Base-by-base conservation (phyloP, 2,329 filamentous ascomycete species). In the Mollisia scopiformis region DNA sequence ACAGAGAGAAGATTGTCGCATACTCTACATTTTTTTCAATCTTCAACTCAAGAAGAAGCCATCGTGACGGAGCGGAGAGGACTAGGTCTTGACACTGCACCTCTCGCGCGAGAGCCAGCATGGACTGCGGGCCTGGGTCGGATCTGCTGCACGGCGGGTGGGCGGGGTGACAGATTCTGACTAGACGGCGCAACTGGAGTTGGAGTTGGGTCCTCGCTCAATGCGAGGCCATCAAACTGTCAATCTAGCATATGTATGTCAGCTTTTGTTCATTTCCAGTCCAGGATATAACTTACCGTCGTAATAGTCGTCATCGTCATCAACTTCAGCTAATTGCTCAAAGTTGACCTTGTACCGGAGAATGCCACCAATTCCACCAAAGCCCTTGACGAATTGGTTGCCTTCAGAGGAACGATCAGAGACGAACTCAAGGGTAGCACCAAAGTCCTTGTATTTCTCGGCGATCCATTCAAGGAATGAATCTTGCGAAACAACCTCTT, bases 281-380 rank as follows among this genome's bases (percentile, higher is more conserved):
- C 14, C 5, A 11, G 30, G 25, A 7, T 14, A 6, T 21, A 61
- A 61, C 64, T 50, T 69, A 84, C 84, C 86, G 77, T 91, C 88
- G 80, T 94, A 92, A 83, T 96, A 97, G 43, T 47, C 43, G 77
- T 98, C 94, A 79, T 93, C 90, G 76, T 96, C 93, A 74, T 90
- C 88, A 74, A 90, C 84, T 77, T 98, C 95, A 78, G 90, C 90
- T 78, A 99, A 86, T 80, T 99, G 96, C 81, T 99, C 96, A 81
- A 99, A 99, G 84, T 99, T 99, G 84, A 99, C 92, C 84, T 97
- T 97, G 88, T 99, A 99, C 71, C 95, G 93, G 75, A 99, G 88
- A 74, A 99, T 89, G 67, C 94, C 94, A 69, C 95, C 95, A 72
- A 99, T 97, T 75, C 95, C 95, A 88, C 95, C 95, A 75, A 99